Percentiles rank a stretch among this genome's conserved stretches.
These are phyloP conservation scores for Phyllosticta citribraziliensis DNA, from an alignment of 2,329 filamentous ascomycete genomes.

Conservation along the genomic window DNA sequence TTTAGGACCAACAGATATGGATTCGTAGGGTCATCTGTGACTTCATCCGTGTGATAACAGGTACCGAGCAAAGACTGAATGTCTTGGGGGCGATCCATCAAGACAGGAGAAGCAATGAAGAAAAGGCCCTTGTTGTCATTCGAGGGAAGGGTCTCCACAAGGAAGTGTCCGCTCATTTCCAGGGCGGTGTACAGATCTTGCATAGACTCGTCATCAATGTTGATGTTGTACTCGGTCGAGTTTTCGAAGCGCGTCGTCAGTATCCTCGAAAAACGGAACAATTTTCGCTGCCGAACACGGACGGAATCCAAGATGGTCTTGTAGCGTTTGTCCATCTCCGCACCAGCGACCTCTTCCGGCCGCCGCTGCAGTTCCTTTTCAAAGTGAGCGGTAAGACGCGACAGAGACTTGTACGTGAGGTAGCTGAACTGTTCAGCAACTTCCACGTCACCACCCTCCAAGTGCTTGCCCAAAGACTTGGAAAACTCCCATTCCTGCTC, in stretches of 20 bases:
- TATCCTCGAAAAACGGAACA: constrained; percentile 89
- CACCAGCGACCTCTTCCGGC: constrained; percentile 64
- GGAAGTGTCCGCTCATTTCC: constrained; percentile 73
- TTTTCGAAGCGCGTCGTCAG: constrained; percentile 93
- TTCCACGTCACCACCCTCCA: constrained; percentile 91
- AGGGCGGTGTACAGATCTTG: constrained; percentile 73
- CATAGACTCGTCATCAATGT: constrained; percentile 57
- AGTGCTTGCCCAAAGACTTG: constrained; percentile 80
- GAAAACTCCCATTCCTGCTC: constrained; percentile 98
- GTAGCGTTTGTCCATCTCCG: constrained; percentile 94
- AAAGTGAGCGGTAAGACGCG: constrained; percentile 80
- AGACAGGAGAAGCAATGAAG: constrained; percentile 71
- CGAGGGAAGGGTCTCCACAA: constrained; percentile 53
- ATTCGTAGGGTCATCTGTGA: constrained; percentile 62
- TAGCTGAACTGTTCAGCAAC: constrained; percentile 92
- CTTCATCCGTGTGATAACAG: constrained; percentile 60
- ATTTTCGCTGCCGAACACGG: constrained; percentile 86
- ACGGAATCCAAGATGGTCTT: constrained; percentile 93
- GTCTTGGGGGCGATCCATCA: constrained; percentile 66
- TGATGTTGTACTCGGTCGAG: constrained; percentile 86
- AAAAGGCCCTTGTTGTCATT: constrained; percentile 61
- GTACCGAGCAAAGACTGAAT: constrained; percentile 80
- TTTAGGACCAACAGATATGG: constrained; percentile 79
- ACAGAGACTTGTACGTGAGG: constrained; percentile 84
- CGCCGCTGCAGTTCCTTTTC: constrained; percentile 81